Conservation (phyloP, 2,329 filamentous ascomycete genomes). For the Aspergillus sp. region DNA sequence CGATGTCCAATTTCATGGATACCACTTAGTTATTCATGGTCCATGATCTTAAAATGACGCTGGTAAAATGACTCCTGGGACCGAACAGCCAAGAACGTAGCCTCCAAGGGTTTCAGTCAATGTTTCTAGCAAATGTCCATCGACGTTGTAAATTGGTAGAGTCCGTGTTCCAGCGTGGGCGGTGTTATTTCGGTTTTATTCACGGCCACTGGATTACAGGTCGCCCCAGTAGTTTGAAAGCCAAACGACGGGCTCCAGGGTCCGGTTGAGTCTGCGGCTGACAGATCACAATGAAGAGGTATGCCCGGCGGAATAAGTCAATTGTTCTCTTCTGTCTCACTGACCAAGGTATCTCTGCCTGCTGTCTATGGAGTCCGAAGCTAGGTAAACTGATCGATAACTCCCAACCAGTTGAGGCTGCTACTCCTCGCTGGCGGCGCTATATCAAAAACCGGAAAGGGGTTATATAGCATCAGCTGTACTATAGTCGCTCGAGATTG, state of each 20-base stretch:
- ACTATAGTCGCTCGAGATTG: slow-evolving; percentile 46
- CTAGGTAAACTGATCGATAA: slow-evolving; percentile 61
- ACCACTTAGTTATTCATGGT: background rate
- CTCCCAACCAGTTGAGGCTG: slow-evolving; percentile 35
- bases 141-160: background rate
- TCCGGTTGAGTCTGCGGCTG: slow-evolving; percentile 22
- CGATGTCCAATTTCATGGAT: background rate
- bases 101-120: background rate
- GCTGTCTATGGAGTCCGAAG: slow-evolving; percentile 73
- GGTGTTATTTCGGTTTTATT: slow-evolving; percentile 17
- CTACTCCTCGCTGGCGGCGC: slow-evolving; percentile 60
- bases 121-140: slow-evolving; percentile 17
- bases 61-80: background rate
- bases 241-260: slow-evolving; percentile 16
- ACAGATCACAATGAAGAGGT: slow-evolving; percentile 25
- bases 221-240: slow-evolving; percentile 24
- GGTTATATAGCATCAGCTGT: slow-evolving; percentile 60
- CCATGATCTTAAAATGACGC: background rate
- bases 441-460: slow-evolving; percentile 70
- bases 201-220: slow-evolving; percentile 29
- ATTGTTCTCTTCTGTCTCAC: slow-evolving; percentile 36
- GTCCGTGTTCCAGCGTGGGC: slow-evolving; percentile 3
- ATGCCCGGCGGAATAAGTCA: slow-evolving; percentile 39
- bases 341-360: slow-evolving; percentile 46
- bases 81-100: background rate